These are phyloP conservation scores for Boehmeria nivea DNA, from an alignment of 306 rosid species.

Conservation along the genomic window DNA sequence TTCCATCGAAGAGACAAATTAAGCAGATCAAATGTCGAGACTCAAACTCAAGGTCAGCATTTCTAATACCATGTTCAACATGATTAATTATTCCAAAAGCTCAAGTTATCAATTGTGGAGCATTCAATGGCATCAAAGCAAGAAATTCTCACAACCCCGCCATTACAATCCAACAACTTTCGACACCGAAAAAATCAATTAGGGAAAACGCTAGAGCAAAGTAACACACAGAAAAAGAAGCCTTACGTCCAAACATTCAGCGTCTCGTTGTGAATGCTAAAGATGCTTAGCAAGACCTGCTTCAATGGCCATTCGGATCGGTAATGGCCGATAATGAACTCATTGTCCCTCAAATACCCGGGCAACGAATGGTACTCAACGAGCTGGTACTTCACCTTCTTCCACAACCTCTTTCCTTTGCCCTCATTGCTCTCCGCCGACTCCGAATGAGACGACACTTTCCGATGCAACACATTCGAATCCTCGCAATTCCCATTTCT, in stretches of 20 bases:
- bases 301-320: conserved; percentile 90
- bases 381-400: conserved; percentile 88
- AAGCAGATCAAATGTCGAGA: neutral
- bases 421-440: conserved; percentile 41
- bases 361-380: conserved; percentile 88
- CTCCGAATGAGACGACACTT: conserved; percentile 15
- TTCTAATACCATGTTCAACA: neutral
- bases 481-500: conserved; percentile 18
- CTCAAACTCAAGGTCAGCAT: neutral
- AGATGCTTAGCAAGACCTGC: conserved; percentile 74
- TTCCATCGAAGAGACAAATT: too few relatives aligned
- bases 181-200: neutral
- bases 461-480: neutral
- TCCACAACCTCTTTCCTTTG: conserved; percentile 73
- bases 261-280: conserved; percentile 88
- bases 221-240: too few relatives aligned
- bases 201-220: neutral
- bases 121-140: neutral
- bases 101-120: too few relatives aligned
- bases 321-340: conserved; percentile 72
- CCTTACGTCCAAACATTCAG: conserved; percentile 98
- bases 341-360: conserved; percentile 79
- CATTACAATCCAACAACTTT: too few relatives aligned
- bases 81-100: neutral
- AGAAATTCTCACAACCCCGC: neutral